Conservation (phyloP, 345 rosid genomes). For the Gossypium stocksii region DNA sequence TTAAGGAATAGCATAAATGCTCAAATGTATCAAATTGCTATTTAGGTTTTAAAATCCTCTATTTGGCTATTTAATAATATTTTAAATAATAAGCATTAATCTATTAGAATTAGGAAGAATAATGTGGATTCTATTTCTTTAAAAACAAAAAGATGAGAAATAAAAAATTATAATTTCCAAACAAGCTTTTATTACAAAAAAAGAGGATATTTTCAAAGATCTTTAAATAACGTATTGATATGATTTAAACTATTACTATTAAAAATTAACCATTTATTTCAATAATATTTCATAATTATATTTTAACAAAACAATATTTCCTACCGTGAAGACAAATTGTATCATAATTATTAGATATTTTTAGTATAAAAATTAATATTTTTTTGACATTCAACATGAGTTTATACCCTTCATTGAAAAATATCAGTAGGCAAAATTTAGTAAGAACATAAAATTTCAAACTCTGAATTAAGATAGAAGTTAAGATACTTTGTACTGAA, state of each 20-base stretch:
- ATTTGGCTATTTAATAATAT: not conserved
- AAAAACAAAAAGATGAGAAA: not conserved
- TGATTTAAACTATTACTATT: too few relatives aligned
- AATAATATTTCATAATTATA: not conserved
- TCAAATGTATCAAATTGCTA: too few relatives aligned
- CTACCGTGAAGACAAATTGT: too few relatives aligned
- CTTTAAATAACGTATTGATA: not conserved
- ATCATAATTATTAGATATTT: too few relatives aligned
- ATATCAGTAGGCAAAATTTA: too few relatives aligned
- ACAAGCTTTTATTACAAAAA: not conserved
- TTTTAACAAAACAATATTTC: too few relatives aligned
- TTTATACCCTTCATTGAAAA: too few relatives aligned
- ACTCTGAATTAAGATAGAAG: not conserved
- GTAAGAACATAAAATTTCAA: not conserved
- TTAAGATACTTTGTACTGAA: not conserved
- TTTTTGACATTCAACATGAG: not conserved
- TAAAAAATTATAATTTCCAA: not conserved
- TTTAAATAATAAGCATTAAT: not conserved
- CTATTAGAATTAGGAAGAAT: not conserved
- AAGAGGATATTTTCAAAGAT: not conserved
- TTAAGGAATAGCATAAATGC: too few relatives aligned
- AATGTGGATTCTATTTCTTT: not conserved
- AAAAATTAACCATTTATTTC: not conserved
- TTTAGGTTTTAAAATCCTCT: too few relatives aligned
- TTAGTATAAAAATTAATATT: not conserved